A percentile compares a stretch with the other conserved stretches of the same genome.
Conservation (phyloP, 441 rosid genomes). For the Gossypium schwendimanii region DNA sequence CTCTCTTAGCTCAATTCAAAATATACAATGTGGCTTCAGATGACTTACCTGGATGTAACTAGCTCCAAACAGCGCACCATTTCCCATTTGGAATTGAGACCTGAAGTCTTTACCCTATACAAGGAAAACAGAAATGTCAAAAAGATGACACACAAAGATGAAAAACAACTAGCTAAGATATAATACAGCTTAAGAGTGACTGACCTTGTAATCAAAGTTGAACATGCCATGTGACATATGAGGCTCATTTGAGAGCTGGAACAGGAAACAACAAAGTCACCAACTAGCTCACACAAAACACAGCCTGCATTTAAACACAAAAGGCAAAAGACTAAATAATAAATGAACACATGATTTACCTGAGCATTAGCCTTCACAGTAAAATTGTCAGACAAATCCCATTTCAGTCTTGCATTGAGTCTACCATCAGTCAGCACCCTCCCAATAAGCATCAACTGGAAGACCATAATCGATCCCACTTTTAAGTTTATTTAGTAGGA, state of each 20-base stretch:
- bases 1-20: neutral
- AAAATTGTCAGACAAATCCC: constrained; percentile 75
- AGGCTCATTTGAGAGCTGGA: constrained; percentile 73
- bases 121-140: constrained; percentile 6
- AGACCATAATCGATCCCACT: constrained; percentile 8
- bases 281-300: neutral
- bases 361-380: constrained; percentile 76
- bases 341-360: constrained; percentile 26
- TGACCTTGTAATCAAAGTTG: constrained; percentile 91
- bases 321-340: neutral
- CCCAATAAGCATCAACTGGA: constrained; percentile 83
- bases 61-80: constrained; percentile 79
- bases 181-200: neutral
- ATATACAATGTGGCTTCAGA: neutral
- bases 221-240: constrained; percentile 84
- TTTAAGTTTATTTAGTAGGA: constrained; percentile 4
- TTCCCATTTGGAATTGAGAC: constrained; percentile 77
- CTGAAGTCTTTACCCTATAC: constrained; percentile 77
- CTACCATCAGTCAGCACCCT: constrained; percentile 88
- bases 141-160: neutral
- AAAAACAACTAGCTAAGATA: neutral
- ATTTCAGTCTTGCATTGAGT: constrained; percentile 73
- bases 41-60: constrained; percentile 76
- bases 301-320: neutral
- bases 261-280: constrained; percentile 13